These are phyloP conservation scores for Chlorella ohadii DNA, from an alignment of 139 green algal species.

Conservation along the genomic window DNA sequence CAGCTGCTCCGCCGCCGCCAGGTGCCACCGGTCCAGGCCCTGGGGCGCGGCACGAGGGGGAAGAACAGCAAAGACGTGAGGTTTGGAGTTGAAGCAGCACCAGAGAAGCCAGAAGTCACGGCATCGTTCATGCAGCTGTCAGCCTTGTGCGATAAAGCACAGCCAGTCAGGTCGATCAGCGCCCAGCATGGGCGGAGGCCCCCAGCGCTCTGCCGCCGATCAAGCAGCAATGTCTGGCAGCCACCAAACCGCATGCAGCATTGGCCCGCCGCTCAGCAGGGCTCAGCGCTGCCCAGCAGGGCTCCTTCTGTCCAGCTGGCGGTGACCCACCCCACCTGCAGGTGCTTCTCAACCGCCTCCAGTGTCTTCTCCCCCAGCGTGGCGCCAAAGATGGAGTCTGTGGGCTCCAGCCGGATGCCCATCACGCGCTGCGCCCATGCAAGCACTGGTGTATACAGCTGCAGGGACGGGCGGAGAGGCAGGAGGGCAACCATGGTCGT, in stretches of 20 bases:
- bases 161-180: no score
- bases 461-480: not conserved
- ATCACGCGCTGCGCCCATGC: conserved; percentile 59
- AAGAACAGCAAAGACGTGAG: not conserved
- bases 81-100: no score
- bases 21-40: conserved; percentile 77
- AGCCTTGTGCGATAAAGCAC: no score
- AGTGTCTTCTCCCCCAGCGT: conserved; percentile 53
- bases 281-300: no score
- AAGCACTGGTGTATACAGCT: conserved; percentile 78
- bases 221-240: no score
- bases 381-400: conserved; percentile 71
- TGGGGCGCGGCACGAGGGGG: conserved; percentile 19
- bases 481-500: not conserved
- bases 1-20: conserved; percentile 81
- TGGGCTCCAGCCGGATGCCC: conserved; percentile 59
- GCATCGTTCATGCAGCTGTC: no score
- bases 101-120: no score
- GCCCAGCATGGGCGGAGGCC: no score
- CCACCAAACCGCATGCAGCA: no score
- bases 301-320: no score
- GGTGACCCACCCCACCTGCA: conserved; percentile 50
- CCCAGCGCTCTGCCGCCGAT: no score
- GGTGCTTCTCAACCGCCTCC: conserved; percentile 37
- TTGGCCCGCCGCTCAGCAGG: no score